A percentile compares a stretch with the other conserved stretches of the same genome.
Evolutionary conservation across 148 eudicot species (phyloP).

Genomic region (Persicaria maculosa): DNA sequence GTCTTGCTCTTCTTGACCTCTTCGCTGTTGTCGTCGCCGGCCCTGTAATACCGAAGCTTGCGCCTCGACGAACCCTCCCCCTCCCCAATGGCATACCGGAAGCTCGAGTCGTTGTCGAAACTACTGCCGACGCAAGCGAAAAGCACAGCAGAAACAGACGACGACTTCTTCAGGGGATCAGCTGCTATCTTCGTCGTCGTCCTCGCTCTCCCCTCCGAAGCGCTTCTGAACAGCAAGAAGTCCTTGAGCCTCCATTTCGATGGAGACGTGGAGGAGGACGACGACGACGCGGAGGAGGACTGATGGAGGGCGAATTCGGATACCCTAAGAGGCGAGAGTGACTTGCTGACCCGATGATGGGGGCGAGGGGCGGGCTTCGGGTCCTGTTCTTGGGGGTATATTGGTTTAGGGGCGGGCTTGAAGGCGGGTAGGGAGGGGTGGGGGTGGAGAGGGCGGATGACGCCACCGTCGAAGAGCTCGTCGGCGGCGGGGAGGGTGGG

Average conservation of each 20-base stretch:
- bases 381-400: neutral
- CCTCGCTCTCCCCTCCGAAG: constrained; percentile 65
- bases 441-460: constrained; percentile 25
- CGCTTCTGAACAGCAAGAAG: constrained; percentile 62
- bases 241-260: constrained; percentile 61
- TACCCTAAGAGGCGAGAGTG: constrained; percentile 22
- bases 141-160: neutral
- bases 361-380: neutral
- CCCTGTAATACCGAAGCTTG: constrained; percentile 4
- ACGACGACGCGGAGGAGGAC: neutral
- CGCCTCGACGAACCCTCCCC: neutral
- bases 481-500: constrained; percentile 24
- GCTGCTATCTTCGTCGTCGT: neutral
- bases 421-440: constrained; percentile 16
- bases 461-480: constrained; percentile 27
- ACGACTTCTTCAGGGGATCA: constrained; percentile 27
- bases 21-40: constrained; percentile 6
- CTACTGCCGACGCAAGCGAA: neutral
- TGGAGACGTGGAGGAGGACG: constrained; percentile 15
- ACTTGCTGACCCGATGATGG: constrained; percentile 18
- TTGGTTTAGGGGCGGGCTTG: constrained; percentile 11
- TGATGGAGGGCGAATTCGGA: constrained; percentile 23
- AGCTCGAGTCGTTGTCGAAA: neutral
- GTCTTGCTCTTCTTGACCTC: constrained; percentile 27
- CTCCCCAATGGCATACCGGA: neutral